Percentiles rank a stretch among this genome's conserved stretches.
Conservation (phyloP, 2,329 filamentous ascomycete species). For the Microcyclospora tardicrescens region DNA sequence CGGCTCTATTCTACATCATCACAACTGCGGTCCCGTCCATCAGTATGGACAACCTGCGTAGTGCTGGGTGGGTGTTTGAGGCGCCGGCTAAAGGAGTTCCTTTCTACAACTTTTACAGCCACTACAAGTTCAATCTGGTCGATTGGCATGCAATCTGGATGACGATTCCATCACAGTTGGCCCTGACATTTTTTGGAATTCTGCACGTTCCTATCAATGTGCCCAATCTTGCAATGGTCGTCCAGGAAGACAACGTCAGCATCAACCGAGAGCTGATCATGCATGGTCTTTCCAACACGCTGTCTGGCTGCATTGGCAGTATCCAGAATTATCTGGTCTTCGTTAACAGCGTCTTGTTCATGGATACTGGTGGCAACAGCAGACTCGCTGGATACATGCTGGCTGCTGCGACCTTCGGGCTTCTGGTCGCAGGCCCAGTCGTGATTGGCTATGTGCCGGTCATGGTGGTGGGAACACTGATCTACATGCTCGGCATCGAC, state of each 20-base stretch:
- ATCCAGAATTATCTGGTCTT: constrained; percentile 96
- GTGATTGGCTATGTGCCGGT: constrained; percentile 91
- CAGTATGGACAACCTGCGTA: constrained; percentile 52
- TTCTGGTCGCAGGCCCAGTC: constrained; percentile 74
- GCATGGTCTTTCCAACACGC: constrained; percentile 82
- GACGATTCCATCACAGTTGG: constrained; percentile 87
- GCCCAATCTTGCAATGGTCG: constrained; percentile 78
- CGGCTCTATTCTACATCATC: constrained; percentile 64
- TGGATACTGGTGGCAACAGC: constrained; percentile 78
- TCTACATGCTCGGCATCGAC: constrained; percentile 90
- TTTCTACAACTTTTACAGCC: constrained; percentile 95
- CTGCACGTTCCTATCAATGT: constrained; percentile 98
- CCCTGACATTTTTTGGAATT: constrained; percentile 92
- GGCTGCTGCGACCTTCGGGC: constrained; percentile 62
- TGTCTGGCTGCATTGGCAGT: constrained; percentile 77
- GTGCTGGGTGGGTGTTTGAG: constrained; percentile 80
- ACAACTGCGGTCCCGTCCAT: constrained; percentile 57
- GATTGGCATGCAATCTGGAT: constrained; percentile 73
- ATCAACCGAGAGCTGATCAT: constrained; percentile 84
- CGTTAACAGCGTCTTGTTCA: constrained; percentile 94
- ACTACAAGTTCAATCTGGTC: constrained; percentile 56
- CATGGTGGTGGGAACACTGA: constrained; percentile 90
- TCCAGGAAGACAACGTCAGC: constrained; percentile 82
- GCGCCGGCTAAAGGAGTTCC: constrained; percentile 73
- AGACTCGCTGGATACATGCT: constrained; percentile 77